These are phyloP conservation scores for Hypoxylon sp. DNA, from an alignment of 2,329 filamentous ascomycete species.

Conservation along the genomic window DNA sequence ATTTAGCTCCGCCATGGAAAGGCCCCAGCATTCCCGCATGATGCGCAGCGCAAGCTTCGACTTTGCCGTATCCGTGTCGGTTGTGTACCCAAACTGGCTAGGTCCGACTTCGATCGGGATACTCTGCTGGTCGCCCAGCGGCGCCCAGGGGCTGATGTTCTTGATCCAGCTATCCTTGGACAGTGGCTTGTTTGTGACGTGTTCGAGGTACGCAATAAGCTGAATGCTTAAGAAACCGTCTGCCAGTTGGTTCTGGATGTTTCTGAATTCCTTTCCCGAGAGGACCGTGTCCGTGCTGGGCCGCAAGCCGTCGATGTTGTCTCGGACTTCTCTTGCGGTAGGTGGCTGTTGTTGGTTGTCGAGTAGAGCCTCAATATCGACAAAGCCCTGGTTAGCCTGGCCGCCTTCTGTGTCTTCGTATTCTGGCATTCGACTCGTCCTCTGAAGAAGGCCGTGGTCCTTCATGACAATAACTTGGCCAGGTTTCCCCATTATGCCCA, in stretches of 20 bases:
- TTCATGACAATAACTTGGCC: slow-evolving; percentile 58
- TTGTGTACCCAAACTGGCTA: slow-evolving; percentile 44
- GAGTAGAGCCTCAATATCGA: slow-evolving; percentile 48
- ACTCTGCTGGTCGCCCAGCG: slow-evolving; percentile 37
- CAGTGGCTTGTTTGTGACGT: slow-evolving; percentile 7
- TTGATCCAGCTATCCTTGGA: slow-evolving; percentile 51
- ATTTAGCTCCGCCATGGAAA: slow-evolving; percentile 57
- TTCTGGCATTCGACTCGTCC: background rate
- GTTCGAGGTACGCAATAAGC: slow-evolving; percentile 53
- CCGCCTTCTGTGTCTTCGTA: slow-evolving; percentile 2
- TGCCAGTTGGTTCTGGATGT: slow-evolving; percentile 49
- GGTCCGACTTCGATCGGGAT: slow-evolving; percentile 27
- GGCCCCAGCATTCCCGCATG: slow-evolving; percentile 58
- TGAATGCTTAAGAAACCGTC: slow-evolving; percentile 58
- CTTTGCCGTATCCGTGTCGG: slow-evolving; percentile 48
- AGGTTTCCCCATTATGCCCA: slow-evolving; percentile 49
- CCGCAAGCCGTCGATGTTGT: slow-evolving; percentile 58
- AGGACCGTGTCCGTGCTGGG: slow-evolving; percentile 52
- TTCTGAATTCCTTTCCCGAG: slow-evolving; percentile 51
- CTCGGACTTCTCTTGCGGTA: slow-evolving; percentile 48
- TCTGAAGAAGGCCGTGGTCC: slow-evolving; percentile 41
- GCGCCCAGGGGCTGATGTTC: slow-evolving; percentile 53
- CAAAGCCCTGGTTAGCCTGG: slow-evolving; percentile 35
- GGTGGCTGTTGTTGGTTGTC: slow-evolving; percentile 40
- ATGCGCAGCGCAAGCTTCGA: slow-evolving; percentile 52